phyloP scores from a whole-genome alignment of 768 basidiomycete species.

The Tulasnella sp. region DNA sequence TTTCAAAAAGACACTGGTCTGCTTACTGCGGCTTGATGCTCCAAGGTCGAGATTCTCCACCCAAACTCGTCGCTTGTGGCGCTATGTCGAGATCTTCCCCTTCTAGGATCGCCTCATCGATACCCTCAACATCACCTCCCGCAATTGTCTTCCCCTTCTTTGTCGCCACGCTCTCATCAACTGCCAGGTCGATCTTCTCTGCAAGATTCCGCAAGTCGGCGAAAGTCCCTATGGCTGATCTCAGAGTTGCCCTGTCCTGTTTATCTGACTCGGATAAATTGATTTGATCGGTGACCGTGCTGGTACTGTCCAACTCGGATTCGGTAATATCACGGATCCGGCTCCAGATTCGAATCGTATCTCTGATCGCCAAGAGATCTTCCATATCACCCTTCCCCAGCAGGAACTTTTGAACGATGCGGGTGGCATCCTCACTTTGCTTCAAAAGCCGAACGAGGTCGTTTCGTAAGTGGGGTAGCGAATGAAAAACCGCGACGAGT shows the following conservation, averaged over 20 bases:
- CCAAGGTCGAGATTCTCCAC: constrained; percentile 26
- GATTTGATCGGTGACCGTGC: no score
- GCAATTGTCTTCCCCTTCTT: constrained; percentile 19
- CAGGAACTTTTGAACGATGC: constrained; percentile 67
- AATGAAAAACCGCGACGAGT: constrained; percentile 60
- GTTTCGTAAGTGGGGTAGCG: constrained; percentile 47
- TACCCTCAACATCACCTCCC: constrained; percentile 21
- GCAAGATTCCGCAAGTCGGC: constrained; percentile 42
- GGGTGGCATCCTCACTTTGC: constrained; percentile 55
- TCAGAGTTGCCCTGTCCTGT: constrained; percentile 29
- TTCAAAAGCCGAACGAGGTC: constrained; percentile 49
- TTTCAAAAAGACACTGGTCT: neutral
- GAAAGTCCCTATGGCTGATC: constrained; percentile 44
- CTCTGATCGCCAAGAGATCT: constrained; percentile 55
- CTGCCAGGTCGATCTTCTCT: constrained; percentile 41
- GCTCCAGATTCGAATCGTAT: constrained; percentile 51
- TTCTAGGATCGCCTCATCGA: neutral
- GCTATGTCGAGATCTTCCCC: neutral
- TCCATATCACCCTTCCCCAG: constrained; percentile 52
- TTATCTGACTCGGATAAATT: neutral
- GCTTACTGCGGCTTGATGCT: constrained; percentile 55
- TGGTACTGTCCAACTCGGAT: constrained; percentile 2
- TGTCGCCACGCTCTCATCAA: constrained; percentile 27
- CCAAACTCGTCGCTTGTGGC: neutral
- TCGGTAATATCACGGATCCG: constrained; percentile 32